These are phyloP conservation scores for Salix caprea DNA, from an alignment of 345 rosid species.

Conservation along the genomic window DNA sequence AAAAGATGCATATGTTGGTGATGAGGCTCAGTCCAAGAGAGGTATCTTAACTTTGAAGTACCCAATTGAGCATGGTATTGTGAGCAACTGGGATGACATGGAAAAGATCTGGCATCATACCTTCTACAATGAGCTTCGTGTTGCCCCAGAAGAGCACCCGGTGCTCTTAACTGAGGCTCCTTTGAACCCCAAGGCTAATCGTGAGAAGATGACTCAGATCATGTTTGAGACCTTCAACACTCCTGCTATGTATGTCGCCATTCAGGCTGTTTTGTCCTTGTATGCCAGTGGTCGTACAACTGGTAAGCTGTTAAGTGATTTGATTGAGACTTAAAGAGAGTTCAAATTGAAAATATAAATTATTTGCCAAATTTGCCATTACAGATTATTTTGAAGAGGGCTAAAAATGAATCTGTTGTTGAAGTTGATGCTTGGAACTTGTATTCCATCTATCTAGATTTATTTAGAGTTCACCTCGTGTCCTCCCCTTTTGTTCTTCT, in stretches of 20 bases:
- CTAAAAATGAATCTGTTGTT: background rate
- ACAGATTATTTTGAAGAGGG: background rate
- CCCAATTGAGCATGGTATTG: conserved; percentile 89
- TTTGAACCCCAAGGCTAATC: conserved; percentile 93
- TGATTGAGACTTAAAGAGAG: background rate
- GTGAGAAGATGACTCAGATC: conserved; percentile 97
- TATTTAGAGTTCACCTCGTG: background rate
- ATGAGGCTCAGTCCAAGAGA: conserved; percentile 72
- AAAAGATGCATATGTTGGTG: conserved; percentile 88
- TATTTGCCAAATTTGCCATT: no score
- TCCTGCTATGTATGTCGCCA: conserved; percentile 91
- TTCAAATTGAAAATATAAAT: background rate
- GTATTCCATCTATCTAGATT: background rate
- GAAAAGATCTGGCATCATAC: conserved; percentile 95
- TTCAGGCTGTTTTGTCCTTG: conserved; percentile 89
- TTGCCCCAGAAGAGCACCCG: conserved; percentile 88
- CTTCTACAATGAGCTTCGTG: conserved; percentile 92
- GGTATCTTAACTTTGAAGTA: conserved; percentile 79
- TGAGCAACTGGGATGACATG: conserved; percentile 97
- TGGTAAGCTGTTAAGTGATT: conserved; percentile 38
- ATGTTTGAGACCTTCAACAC: conserved; percentile 93
- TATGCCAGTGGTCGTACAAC: conserved; percentile 98
- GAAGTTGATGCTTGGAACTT: no score
- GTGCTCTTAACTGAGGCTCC: conserved; percentile 85
- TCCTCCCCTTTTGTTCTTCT: background rate